phyloP scores from a whole-genome alignment of 192 early-diverging fungal species.

The Backusella luteola region DNA sequence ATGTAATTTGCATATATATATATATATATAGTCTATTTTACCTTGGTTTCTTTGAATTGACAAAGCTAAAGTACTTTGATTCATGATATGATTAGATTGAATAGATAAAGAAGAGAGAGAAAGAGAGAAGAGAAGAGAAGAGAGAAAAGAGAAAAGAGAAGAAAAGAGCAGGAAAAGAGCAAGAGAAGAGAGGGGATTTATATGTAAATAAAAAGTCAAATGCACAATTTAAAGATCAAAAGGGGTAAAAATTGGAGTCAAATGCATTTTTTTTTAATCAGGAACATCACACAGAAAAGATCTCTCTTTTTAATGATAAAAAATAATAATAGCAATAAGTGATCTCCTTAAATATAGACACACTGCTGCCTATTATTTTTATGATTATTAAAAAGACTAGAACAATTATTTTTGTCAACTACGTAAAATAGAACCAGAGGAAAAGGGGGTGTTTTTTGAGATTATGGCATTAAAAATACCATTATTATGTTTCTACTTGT shows the following conservation, averaged over 20 bases:
- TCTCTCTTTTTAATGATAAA: neutral
- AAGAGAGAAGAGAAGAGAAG: neutral
- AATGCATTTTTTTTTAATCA: neutral
- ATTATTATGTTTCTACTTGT: neutral
- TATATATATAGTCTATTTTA: neutral
- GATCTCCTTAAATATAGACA: neutral
- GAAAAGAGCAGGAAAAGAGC: too few relatives aligned
- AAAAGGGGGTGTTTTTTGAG: neutral
- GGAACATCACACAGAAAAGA: neutral
- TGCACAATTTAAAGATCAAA: conserved; percentile 1
- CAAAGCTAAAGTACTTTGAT: neutral
- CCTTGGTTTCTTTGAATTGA: conserved; percentile 2
- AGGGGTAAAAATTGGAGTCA: conserved; percentile 6
- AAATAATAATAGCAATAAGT: neutral
- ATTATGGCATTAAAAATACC: neutral
- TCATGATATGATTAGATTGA: neutral
- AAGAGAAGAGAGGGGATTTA: neutral
- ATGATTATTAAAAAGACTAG: neutral
- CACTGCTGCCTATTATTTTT: neutral
- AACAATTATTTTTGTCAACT: neutral
- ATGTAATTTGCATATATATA: neutral
- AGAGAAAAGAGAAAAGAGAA: neutral
- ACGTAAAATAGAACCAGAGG: neutral
- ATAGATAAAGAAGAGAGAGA: neutral
- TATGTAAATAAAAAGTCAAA: neutral